Conservation (phyloP, 257 asterid genomes). For the Solanum raphanifolium region DNA sequence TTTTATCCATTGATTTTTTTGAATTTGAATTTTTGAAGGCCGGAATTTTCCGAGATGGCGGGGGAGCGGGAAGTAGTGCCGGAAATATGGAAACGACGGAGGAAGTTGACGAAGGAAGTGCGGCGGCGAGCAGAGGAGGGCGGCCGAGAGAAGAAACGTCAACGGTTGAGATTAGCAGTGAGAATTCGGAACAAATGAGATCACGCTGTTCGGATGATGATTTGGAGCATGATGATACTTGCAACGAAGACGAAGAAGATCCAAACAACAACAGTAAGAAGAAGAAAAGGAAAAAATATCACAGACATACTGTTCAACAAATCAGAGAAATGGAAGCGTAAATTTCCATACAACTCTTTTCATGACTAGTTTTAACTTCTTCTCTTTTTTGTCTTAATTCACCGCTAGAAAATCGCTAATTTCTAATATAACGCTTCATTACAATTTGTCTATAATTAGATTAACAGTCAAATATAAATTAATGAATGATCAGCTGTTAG, state of each 20-base stretch:
- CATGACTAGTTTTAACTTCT: background rate
- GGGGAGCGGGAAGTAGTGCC: conserved; percentile 1
- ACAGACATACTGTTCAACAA: conserved; percentile 70
- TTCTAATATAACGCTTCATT: background rate
- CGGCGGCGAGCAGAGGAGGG: conserved; percentile 4
- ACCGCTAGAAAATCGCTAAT: background rate
- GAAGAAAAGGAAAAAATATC: conserved; percentile 72
- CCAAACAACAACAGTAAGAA: conserved; percentile 18
- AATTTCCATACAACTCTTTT: background rate
- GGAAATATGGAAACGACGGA: conserved; percentile 19
- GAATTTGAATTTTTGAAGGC: conserved; percentile 31
- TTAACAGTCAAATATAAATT: background rate
- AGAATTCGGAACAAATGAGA: conserved; percentile 54
- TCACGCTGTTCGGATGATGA: conserved; percentile 51
- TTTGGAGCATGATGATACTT: conserved; percentile 28
- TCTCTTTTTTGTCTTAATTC: background rate
- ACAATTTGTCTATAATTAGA: background rate
- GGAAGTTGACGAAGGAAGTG: conserved; percentile 23
- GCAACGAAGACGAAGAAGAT: conserved; percentile 20
- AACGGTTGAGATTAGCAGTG: conserved; percentile 74
- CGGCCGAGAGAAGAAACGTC: conserved; percentile 21
- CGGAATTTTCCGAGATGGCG: conserved; percentile 58
- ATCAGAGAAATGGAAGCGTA: conserved; percentile 85
- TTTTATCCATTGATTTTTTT: background rate
- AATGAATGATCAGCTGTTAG: background rate